Evolutionary conservation across 2,329 filamentous ascomycete species (phyloP).

Genomic region (Ophiobolus disseminans): DNA sequence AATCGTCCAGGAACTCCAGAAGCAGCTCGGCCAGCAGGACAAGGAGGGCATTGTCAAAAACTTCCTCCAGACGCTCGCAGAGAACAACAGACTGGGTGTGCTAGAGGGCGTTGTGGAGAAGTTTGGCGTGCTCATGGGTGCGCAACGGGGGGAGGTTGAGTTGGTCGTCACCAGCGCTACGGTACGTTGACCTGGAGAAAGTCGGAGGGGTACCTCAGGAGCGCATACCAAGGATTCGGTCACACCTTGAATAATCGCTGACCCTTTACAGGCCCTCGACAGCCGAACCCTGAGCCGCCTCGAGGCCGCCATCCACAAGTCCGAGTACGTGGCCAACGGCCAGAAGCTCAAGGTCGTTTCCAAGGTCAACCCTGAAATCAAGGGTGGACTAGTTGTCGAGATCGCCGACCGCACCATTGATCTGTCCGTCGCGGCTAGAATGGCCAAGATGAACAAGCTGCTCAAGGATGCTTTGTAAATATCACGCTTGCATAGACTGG

Average conservation of each 20-base stretch:
- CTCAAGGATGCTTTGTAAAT: constrained; percentile 95
- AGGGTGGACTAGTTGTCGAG: constrained; percentile 93
- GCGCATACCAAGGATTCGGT: background rate
- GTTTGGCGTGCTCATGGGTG: constrained; percentile 86
- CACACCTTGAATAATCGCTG: constrained; percentile 14
- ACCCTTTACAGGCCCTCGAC: constrained; percentile 74
- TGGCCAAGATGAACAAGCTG: constrained; percentile 99
- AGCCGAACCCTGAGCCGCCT: constrained; percentile 83
- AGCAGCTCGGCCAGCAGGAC: constrained; percentile 73
- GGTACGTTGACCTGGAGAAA: constrained; percentile 64
- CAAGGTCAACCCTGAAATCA: constrained; percentile 92
- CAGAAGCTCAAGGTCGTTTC: constrained; percentile 98
- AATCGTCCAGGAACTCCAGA: constrained; percentile 87
- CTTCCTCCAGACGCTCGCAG: constrained; percentile 87
- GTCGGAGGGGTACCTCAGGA: background rate
- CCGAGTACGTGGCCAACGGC: constrained; percentile 82
- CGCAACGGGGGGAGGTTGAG: constrained; percentile 91
- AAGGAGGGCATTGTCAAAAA: constrained; percentile 88
- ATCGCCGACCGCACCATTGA: constrained; percentile 98
- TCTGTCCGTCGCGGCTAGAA: constrained; percentile 91
- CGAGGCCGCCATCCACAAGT: constrained; percentile 88
- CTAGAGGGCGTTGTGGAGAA: constrained; percentile 85
- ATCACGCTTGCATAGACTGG: constrained; percentile 31
- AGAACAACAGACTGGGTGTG: constrained; percentile 92
- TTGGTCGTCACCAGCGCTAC: constrained; percentile 87